Evolutionary conservation across 768 basidiomycete genomes (phyloP), one percentile per base, ranked within the genome.

Genomic region (Podaxis mareebaensis): DNA sequence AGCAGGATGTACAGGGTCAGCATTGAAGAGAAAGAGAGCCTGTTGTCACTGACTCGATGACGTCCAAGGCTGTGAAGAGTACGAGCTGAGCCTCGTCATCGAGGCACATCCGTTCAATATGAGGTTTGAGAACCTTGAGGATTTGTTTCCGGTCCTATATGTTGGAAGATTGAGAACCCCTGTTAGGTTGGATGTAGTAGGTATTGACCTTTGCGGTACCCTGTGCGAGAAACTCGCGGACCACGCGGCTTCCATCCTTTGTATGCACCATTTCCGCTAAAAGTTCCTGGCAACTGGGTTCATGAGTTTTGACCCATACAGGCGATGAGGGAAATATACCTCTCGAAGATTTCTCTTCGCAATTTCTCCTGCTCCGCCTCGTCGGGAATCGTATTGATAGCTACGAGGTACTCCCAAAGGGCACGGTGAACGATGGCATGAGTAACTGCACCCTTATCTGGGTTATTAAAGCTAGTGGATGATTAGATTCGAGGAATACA

Each of bases 241-340:
- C 94, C 28, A 85, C 88, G 22, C 92, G 86, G 63, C 93, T 92
- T 20, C 95, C 95, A 68, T 96, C 92, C 70, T 87, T 93, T 15
- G 95, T 98, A 70, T 98, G 95, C 0, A 95, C 93, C 83, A 96
- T 92, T 71, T 97, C 95, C 0, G 95, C 89, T 6, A 96, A 78
- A 20, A 90, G 82, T 46, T 96, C 95, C 66, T 93, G 88, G 68
- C 91, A 92, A 56, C 92, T 93, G 30, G 8, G 13, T 42, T 46
- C 17, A 65, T 33, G 65, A 36, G 42, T 22, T 36, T 51, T 33
- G 33, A 64, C 63, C 52, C 56, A 26, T 17, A 38, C 53, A 26
- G 24, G 2, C 4, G 7, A 42, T 13, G 28, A 15, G 12, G 4
- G n/a, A 30, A n/a, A 4, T 81, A 64, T 64, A 94, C 89, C 80